Base-by-base conservation (phyloP, 164 flowering plant species). In the Tetracentron sinense region DNA sequence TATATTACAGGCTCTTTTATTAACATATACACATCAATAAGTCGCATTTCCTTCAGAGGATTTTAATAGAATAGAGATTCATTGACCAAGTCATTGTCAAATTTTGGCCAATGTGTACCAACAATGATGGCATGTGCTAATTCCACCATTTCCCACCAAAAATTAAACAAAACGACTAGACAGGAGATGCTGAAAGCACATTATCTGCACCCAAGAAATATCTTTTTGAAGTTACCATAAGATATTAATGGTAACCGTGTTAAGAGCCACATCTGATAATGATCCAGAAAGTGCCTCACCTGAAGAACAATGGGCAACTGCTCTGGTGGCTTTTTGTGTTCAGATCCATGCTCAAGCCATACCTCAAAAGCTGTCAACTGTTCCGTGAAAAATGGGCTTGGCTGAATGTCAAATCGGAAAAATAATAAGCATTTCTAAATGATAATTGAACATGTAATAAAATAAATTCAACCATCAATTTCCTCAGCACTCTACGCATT, bases 341-440 rank as follows among this genome's bases (percentile, higher is more conserved):
- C 92, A 58, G 96, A 88, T 42, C 97, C 98, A 82, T 93, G 95
- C 65, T 90, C 96, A 66, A 93, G 97, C 98, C 98, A 93, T 19
- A 93, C 90, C 79, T 93, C 97, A 81, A 93, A 93, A 60, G 98
- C 97, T 20, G 90, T 86, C 73, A 93, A 74, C 73, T 93, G 98
- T 59, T 93, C 98, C 15, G 96, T 84, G 67, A 93, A 93, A 68
- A 93, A 93, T 5, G 98, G 88, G 68, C 98, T 93, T 8, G 96
- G 84, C 98, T 90, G 87, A 62, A 83, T n/a, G 35, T 25, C 58
- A 64, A 31, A 33, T 26, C 52, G 56, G 35, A 57, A 64, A 50
- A 48, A 52, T 20, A 21, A 56, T 23, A 28, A 49, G 33, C 7
- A 10, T 50, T 58, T 20, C 21, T 28, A 31, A 61, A 67, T 27